Evolutionary conservation across 2,329 filamentous ascomycete genomes (phyloP).

Genomic region (Podosphaera xanthii): DNA sequence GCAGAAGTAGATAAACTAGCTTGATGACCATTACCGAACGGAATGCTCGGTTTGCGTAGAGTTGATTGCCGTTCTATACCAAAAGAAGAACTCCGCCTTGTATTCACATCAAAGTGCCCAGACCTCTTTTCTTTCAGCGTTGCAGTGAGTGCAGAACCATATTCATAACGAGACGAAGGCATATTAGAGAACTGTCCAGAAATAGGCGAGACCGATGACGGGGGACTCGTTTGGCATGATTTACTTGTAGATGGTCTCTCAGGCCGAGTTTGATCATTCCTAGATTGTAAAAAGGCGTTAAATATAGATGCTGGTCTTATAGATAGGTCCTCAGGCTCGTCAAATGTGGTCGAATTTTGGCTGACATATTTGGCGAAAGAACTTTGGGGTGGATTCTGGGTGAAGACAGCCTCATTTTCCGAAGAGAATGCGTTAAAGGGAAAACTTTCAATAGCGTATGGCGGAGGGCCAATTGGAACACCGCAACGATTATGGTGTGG

Average conservation of each 20-base stretch:
- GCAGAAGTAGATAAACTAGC: constrained; percentile 48
- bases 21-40: constrained; percentile 46
- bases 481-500: constrained; percentile 75
- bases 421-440: constrained; percentile 77
- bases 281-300: constrained; percentile 72
- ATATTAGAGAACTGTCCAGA: constrained; percentile 57
- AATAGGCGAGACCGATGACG: constrained; percentile 48
- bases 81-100: constrained; percentile 85
- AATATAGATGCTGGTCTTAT: constrained; percentile 45
- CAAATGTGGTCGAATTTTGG: constrained; percentile 76
- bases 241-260: constrained; percentile 61
- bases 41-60: constrained; percentile 45
- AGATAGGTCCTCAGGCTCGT: constrained; percentile 26
- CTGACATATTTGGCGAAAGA: constrained; percentile 69
- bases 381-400: constrained; percentile 42
- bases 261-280: constrained; percentile 37
- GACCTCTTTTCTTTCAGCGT: constrained; percentile 87
- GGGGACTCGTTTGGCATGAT: constrained; percentile 37
- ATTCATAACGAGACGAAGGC: constrained; percentile 73
- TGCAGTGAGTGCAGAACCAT: constrained; percentile 65
- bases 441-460: constrained; percentile 81
- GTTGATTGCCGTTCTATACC: constrained; percentile 50
- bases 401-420: constrained; percentile 65
- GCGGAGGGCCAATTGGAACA: constrained; percentile 68
- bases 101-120: constrained; percentile 55